phyloP scores from a whole-genome alignment of 768 basidiomycete species.

The Naganishia friedmannii region DNA sequence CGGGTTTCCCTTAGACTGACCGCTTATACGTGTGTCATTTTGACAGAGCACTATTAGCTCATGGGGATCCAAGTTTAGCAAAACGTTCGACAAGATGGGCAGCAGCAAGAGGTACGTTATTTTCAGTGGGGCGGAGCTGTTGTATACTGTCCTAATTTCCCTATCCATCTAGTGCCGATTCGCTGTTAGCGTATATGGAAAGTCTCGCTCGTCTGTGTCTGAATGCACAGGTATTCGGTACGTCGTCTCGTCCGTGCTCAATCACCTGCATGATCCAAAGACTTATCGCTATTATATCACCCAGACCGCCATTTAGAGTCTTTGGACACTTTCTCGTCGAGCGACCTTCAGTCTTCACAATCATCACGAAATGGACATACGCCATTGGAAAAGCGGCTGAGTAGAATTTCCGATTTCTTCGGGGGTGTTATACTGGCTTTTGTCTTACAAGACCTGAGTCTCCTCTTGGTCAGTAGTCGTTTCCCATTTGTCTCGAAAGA shows the following conservation, averaged over 20 bases:
- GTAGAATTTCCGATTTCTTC: conserved; percentile 30
- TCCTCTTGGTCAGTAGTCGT: conserved; percentile 28
- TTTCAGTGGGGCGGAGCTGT: background rate
- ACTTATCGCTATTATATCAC: background rate
- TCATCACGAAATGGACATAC: background rate
- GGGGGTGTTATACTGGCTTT: conserved; percentile 28
- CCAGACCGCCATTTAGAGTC: conserved; percentile 12
- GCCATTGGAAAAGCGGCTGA: conserved; percentile 24
- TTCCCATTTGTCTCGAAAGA: background rate
- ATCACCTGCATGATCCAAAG: background rate
- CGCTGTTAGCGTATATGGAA: conserved; percentile 3
- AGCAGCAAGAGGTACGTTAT: conserved; percentile 31
- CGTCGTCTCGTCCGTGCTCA: background rate
- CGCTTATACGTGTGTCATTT: background rate
- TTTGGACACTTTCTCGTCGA: background rate
- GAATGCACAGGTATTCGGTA: conserved; percentile 26
- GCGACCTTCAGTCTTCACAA: background rate
- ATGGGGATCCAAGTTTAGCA: conserved; percentile 30
- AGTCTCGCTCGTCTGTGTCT: background rate
- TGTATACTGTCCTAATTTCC: background rate
- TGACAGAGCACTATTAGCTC: conserved; percentile 21
- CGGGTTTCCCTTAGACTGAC: background rate
- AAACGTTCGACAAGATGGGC: conserved; percentile 32
- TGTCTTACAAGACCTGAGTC: conserved; percentile 31
- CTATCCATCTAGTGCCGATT: conserved; percentile 18